Evolutionary conservation across 768 basidiomycete genomes (phyloP), one percentile per base, ranked within the genome.

Genomic region (Tylopilus sp.): DNA sequence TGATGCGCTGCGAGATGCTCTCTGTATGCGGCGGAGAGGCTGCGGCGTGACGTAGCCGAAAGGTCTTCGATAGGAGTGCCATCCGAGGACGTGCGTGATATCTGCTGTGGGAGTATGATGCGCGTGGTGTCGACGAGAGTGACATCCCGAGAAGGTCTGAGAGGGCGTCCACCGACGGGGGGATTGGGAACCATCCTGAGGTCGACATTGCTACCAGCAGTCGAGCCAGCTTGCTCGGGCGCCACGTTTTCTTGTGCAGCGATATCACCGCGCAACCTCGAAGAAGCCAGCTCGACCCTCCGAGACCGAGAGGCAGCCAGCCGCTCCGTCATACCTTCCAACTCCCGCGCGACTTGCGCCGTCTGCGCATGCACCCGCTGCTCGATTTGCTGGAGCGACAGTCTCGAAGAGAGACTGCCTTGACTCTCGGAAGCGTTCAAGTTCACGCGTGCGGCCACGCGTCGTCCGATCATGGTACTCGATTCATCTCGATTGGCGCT

Each of bases 381-480:
- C 33, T 69, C 69, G 1, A 72, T 50, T 40, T 55, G 63, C 33
- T 64, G 56, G 30, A 64, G 40, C 38, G 67, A 52, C 7, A 61
- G 49, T 36, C 64, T 56, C 13, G 61, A 54, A 26, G 52, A 60
- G 44, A 59, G 58, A 29, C 54, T 54, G 17, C 45, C 38, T 1
- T 57, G 65, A n/a, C 47, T 33, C 6, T 67, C 59, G 30, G 65
- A 46, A 33, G 59, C 53, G 28, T 53, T 59, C 22, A 60, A 41
- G 49, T 54, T 58, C 19, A 60, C 49, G 49, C 69, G 69, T 3
- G 71, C 71, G 4, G 70, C 66, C 38, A 71, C 69, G 34, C 68
- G 69, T 25, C 71, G 64, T 31, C 69, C 69, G 17, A 72, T 71
- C 67, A 70, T 65, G 5, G 69, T 71, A 11, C 57, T 67, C 16